Evolutionary conservation across 208 protist species (phyloP), one percentile per base, ranked within the genome.

Genomic region (Vickermania spadyakhi): DNA sequence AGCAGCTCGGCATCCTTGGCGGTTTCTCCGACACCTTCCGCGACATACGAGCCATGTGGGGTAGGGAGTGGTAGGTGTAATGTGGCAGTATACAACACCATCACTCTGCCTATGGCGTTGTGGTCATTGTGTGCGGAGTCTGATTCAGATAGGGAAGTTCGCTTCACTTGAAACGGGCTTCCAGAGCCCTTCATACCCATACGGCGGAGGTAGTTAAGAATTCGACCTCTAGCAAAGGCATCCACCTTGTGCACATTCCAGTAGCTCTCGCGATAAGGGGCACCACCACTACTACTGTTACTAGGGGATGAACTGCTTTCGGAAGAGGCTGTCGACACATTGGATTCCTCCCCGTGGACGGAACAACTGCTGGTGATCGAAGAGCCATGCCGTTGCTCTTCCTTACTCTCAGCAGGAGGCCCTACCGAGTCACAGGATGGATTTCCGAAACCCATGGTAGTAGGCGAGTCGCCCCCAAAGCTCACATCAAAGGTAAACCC

Each of bases 1-100:
- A 91, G 73, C 45, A 86, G 51, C 62, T 89, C 86, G 13, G 86
- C 86, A 26, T 86, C 80, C 69, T 83, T 84, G 18, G 64, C 66
- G 31, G 60, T 73, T 41, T 86, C 75, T 5, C 57, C 81, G 14
- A 92, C 23, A 1, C 85, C 81, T 52, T 92, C 79, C 5, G 81
- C 85, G 0, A 89, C 67, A 69, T 82, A 81, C 13, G 65, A 68
- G 49, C 68, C 36, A 45, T 93, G 83, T 42, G 82, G 82, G 26
- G 68, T 55, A 3, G 83, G 82, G n/a, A 90, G 72, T 18, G 64
- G 51, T 26, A 93, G 60, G 3, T 54, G 54, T 41, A 72, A 75
- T 26, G 75, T 70, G 3, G 82, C 71, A 1, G 68, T 54, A 68
- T 71, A 88, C 18, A 45, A 45, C 36, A 45, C 36, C 36, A 18